Percentiles rank a stretch among this genome's conserved stretches.
Conservation (phyloP, 2,329 filamentous ascomycete species). For the Septoria linicola region DNA sequence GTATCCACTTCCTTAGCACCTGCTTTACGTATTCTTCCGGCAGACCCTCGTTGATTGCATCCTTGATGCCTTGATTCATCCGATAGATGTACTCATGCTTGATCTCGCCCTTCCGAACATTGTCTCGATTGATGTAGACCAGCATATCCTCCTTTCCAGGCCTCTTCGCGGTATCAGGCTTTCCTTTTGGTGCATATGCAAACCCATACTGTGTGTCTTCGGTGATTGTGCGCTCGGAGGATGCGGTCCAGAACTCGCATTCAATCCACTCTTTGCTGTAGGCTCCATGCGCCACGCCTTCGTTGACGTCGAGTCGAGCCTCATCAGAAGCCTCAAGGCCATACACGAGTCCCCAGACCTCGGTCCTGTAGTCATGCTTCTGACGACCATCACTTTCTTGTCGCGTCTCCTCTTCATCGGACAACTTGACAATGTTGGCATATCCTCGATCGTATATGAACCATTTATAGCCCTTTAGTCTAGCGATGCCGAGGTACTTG, state of each 20-base stretch:
- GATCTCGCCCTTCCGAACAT: conserved; percentile 44
- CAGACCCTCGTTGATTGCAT: conserved; percentile 57
- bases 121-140: conserved; percentile 59
- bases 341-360: conserved; percentile 61
- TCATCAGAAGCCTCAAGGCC: conserved; percentile 54
- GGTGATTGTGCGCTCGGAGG: conserved; percentile 1
- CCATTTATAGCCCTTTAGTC: conserved; percentile 60
- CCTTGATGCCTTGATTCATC: conserved; percentile 63
- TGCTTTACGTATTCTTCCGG: conserved; percentile 55
- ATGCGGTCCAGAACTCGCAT: conserved; percentile 46
- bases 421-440: conserved; percentile 60
- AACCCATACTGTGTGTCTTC: not conserved
- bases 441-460: conserved; percentile 67
- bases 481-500: conserved; percentile 56
- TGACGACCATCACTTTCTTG: conserved; percentile 1
- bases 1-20: conserved; percentile 56
- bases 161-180: conserved; percentile 30
- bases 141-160: conserved; percentile 44
- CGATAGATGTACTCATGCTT: conserved; percentile 60
- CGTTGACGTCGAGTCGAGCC: conserved; percentile 53
- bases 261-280: conserved; percentile 57
- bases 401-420: not conserved
- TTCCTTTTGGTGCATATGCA: conserved; percentile 6
- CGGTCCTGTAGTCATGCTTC: conserved; percentile 32
- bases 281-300: conserved; percentile 59